Base-by-base conservation (phyloP, 495 filamentous ascomycete genomes). In the Daldinia caldariorum region DNA sequence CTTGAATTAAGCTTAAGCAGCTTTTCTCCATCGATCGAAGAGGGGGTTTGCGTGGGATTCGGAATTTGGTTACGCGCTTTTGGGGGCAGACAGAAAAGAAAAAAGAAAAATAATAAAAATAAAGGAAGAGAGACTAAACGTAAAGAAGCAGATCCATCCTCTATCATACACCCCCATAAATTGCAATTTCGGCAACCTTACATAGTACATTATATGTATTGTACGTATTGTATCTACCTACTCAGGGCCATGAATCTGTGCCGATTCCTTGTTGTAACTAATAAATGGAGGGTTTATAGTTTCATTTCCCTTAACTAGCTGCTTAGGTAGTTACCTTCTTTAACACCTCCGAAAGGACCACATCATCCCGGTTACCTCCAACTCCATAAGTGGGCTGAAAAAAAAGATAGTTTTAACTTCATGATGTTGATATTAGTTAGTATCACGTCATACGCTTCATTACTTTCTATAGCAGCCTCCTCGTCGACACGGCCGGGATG, bases 1-100 rank as follows among this genome's bases (percentile, higher is more conserved):
- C 64, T 72, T 63, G 70, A 72, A 72, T 72, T 72, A 72, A 72
- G 70, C 70, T 72, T 72, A 72, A 72, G 70, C 70, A 56, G 53
- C 53, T 56, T 72, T 60, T 60, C 65, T 68, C 70, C 65, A 72
- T 72, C 70, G 50, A 65, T 68, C 56, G 50, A 68, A 43, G 55
- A 26, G 51, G 58, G 26, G 70, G 70, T 64, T 65, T 72, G 65
- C 70, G 68, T 72, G 60, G 64, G 49, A 53, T 67, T 57, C 69
- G 69, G 69, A 67, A 67, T 64, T 59, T 63, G 64, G 60, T 54
- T 67, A 54, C 53, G 56, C 35, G 16, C 53, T 66, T 53, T 26
- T 26, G 26, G 62, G 63, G 63, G 62, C 62, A 66, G 43, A 51
- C 66, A 70, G 60, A 41, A 56, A 49, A 59, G 49, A 31, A 45